Evolutionary conservation across 495 filamentous ascomycete species (phyloP), one percentile per base, ranked within the genome.

Genomic region (Jackrogersella multiformis): DNA sequence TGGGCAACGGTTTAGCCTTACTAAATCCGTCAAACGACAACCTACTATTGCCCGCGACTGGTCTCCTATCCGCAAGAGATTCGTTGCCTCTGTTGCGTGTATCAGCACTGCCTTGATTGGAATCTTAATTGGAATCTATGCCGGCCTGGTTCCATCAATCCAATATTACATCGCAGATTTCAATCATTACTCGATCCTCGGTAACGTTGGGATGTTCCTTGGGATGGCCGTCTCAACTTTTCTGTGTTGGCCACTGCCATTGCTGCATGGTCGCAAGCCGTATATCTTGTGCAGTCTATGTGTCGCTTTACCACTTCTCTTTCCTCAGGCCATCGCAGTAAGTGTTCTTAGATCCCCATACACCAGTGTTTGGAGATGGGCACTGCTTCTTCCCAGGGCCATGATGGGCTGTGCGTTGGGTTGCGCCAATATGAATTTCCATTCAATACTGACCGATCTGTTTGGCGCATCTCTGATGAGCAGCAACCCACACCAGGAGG

Each of bases 201-300:
- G 90, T 15, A 92, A 92, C 70, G 85, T 89, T n/a, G 79, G 86
- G 16, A 82, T 92, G 56, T 92, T 88, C 64, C 66, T 89, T 24
- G 88, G 89, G 10, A 79, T 92, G 39, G 87, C 88, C 0, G 77
- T 92, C 30, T 82, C 89, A 1, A 91, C 85, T 1, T 81, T 90
- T 30, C 69, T 91, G 26, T 86, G 85, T 69, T 93, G 90, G 90
- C 90, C 90, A 1, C 76, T 93, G 6, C 87, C 90, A 7, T 76
- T 93, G n/a, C 80, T 93, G 1, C 89, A 92, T 73, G 90, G 90
- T 15, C 83, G 90, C 32, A 92, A 92, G 74, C 87, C 89, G 6
- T 93, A 93, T 73, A 86, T 87, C 34, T 72, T 93, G 41, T 80
- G 81, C 34, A 84, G 88, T 20, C 79, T 91, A 39, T 80, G 85